Evolutionary conservation across 371 early-diverging fungal genomes (phyloP).

Genomic region (Rozella allomycis): DNA sequence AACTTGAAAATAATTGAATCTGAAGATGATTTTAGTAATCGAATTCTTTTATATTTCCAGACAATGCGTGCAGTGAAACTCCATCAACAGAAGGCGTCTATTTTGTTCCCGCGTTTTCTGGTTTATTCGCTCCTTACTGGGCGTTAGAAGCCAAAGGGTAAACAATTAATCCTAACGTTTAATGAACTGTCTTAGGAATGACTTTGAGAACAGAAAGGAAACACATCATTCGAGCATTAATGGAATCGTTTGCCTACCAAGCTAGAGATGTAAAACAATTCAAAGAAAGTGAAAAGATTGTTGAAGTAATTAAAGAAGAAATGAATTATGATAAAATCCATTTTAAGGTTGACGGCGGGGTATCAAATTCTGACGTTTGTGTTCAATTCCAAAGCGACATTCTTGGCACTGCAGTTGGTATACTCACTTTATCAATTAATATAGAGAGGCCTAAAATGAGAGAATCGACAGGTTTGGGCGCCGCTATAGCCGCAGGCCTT

Average conservation of each 20-base stretch:
- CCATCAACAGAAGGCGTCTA: slow-evolving; percentile 65
- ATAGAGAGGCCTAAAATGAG: slow-evolving; percentile 53
- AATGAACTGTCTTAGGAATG: slow-evolving; percentile 46
- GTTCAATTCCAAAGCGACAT: slow-evolving; percentile 86
- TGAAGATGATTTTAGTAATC: slow-evolving; percentile 38
- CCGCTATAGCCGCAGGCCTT: slow-evolving; percentile 75
- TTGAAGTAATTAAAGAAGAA: slow-evolving; percentile 68
- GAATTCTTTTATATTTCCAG: slow-evolving; percentile 2
- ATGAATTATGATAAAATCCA: slow-evolving; percentile 34
- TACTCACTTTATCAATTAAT: background rate
- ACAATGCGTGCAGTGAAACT: slow-evolving; percentile 28
- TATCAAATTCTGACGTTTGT: slow-evolving; percentile 62
- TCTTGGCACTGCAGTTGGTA: slow-evolving; percentile 46
- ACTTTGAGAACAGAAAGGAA: slow-evolving; percentile 63
- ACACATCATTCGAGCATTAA: slow-evolving; percentile 64
- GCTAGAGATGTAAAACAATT: slow-evolving; percentile 35
- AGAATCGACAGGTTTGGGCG: slow-evolving; percentile 81
- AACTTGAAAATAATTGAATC: slow-evolving; percentile 52
- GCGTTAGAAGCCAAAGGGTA: slow-evolving; percentile 67
- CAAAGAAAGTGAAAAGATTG: slow-evolving; percentile 18
- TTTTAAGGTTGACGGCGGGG: slow-evolving; percentile 76
- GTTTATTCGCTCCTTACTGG: slow-evolving; percentile 89
- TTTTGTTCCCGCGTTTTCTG: slow-evolving; percentile 86
- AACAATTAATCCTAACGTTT: background rate
- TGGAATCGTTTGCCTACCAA: slow-evolving; percentile 78